phyloP scores from a whole-genome alignment of 148 eudicot species.

The Silene conica region DNA sequence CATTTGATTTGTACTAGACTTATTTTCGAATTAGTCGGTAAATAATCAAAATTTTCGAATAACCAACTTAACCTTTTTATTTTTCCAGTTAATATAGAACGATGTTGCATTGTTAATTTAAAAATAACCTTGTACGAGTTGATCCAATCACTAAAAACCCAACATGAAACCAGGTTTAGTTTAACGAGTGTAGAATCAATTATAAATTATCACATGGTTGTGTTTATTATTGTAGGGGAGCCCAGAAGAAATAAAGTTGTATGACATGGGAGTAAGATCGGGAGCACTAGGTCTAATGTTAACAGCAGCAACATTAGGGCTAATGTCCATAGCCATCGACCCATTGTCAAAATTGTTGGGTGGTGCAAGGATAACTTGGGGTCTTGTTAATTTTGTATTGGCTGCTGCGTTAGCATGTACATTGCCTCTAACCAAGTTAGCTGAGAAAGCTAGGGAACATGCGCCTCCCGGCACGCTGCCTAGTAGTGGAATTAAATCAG shows the following conservation, averaged over 20 bases:
- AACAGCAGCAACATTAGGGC: constrained; percentile 54
- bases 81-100: not conserved
- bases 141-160: too few species aligned
- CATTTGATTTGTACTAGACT: too few species aligned
- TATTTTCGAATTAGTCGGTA: too few species aligned
- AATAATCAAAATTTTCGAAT: too few species aligned
- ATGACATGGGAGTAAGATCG: constrained; percentile 55
- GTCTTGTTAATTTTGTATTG: constrained; percentile 49
- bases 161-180: too few species aligned
- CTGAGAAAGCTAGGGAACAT: constrained; percentile 35
- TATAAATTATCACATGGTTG: not conserved
- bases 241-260: constrained; percentile 18
- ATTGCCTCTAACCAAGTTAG: constrained; percentile 51
- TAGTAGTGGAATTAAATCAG: constrained; percentile 30
- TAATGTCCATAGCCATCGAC: constrained; percentile 48
- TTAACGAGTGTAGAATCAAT: not conserved
- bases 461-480: constrained; percentile 28
- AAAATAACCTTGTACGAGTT: too few species aligned
- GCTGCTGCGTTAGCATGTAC: constrained; percentile 53
- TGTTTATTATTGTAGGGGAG: constrained; percentile 19
- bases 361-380: constrained; percentile 65
- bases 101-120: not conserved
- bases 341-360: constrained; percentile 34
- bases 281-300: constrained; percentile 81
- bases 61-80: too few species aligned